These are phyloP conservation scores for Ascochyta rabiei DNA, from an alignment of 2,329 filamentous ascomycete species.

Conservation along the genomic window DNA sequence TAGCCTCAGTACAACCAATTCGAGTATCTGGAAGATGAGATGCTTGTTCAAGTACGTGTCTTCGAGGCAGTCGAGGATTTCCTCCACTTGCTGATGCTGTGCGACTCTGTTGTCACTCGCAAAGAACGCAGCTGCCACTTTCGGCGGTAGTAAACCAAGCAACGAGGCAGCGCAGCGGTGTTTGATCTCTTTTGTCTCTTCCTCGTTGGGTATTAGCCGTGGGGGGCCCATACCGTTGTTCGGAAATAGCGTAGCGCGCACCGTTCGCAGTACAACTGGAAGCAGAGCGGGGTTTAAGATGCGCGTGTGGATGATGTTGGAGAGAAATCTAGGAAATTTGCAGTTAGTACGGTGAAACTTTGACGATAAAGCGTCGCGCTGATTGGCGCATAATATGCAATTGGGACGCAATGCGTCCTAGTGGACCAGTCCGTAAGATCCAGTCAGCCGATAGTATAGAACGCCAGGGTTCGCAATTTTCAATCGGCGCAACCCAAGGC, in stretches of 20 bases:
- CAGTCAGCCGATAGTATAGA: constrained; percentile 30
- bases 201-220: constrained; percentile 63
- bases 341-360: constrained; percentile 36
- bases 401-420: constrained; percentile 17
- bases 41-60: constrained; percentile 94
- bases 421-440: constrained; percentile 27
- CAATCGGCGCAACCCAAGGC: not conserved
- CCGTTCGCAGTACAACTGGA: constrained; percentile 63
- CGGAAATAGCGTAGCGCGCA: constrained; percentile 83
- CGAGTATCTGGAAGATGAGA: constrained; percentile 80
- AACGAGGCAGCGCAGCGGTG: constrained; percentile 69
- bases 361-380: constrained; percentile 13
- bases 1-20: constrained; percentile 79
- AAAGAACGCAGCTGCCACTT: constrained; percentile 46
- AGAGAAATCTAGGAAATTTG: constrained; percentile 51
- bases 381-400: constrained; percentile 35
- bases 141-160: constrained; percentile 54
- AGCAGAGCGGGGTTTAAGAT: constrained; percentile 53
- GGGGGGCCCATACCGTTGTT: constrained; percentile 76
- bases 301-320: constrained; percentile 50
- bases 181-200: constrained; percentile 67
- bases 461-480: not conserved
- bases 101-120: constrained; percentile 50
- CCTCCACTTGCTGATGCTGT: constrained; percentile 65
- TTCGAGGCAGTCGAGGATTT: constrained; percentile 73